phyloP scores from a whole-genome alignment of 1,284 basidiomycete species.

The Malassezia pachydermatis region DNA sequence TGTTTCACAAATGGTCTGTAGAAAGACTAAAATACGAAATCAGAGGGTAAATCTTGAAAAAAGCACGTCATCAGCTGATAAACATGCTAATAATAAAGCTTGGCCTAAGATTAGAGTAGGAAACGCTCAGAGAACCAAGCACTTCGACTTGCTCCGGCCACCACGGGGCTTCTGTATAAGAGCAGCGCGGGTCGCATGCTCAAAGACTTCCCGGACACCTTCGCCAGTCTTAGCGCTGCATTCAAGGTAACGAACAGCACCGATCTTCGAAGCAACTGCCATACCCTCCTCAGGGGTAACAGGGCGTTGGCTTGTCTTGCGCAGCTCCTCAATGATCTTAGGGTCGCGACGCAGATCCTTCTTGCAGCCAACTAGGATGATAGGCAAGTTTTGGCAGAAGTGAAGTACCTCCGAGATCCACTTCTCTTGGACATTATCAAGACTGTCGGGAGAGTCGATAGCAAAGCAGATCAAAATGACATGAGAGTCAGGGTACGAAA shows the following conservation, averaged over 20 bases:
- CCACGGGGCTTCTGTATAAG: conserved; percentile 53
- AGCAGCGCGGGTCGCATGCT: conserved; percentile 72
- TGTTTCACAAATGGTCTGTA: too few species aligned
- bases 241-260: conserved; percentile 76
- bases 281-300: conserved; percentile 54
- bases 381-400: conserved; percentile 74
- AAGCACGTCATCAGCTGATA: too few species aligned
- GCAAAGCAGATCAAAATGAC: conserved; percentile 90
- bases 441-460: conserved; percentile 78
- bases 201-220: conserved; percentile 84
- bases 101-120: not conserved
- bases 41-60: too few species aligned
- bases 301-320: conserved; percentile 46
- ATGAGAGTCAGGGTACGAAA: conserved; percentile 81
- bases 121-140: conserved; percentile 55
- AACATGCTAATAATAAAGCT: too few species aligned
- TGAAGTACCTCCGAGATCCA: conserved; percentile 91
- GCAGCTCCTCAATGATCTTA: conserved; percentile 48
- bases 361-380: conserved; percentile 86
- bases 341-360: conserved; percentile 51
- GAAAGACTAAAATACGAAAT: too few species aligned
- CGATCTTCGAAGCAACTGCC: conserved; percentile 78
- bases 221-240: conserved; percentile 80
- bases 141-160: conserved; percentile 51
- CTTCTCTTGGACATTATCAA: conserved; percentile 94